A percentile compares a stretch with the other conserved stretches of the same genome.
These are phyloP conservation scores for Lepiota brunneoincarnata DNA, from an alignment of 768 basidiomycete species.

Conservation along the genomic window DNA sequence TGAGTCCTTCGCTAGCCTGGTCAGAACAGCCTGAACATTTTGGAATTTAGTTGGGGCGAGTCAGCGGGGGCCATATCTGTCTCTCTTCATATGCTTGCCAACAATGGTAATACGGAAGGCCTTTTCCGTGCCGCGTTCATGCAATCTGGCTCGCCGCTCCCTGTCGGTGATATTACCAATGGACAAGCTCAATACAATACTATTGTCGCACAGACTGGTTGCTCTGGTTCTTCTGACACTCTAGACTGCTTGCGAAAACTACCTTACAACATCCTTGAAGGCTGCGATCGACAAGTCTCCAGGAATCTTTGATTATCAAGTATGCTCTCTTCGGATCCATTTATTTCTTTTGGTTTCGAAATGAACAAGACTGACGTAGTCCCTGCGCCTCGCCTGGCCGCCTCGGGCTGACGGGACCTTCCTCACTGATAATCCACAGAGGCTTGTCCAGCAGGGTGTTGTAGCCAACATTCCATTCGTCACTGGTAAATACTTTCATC, in stretches of 20 bases:
- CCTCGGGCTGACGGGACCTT: slow-evolving; percentile 53
- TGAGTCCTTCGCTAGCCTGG: slow-evolving; percentile 17
- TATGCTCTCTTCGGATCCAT: slow-evolving; percentile 14
- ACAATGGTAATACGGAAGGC: slow-evolving; percentile 40
- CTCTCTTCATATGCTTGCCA: slow-evolving; percentile 46
- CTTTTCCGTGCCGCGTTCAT: slow-evolving; percentile 52
- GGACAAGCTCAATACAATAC: slow-evolving; percentile 38
- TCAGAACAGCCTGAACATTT: background rate
- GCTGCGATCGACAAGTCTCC: slow-evolving; percentile 42
- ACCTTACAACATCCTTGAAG: slow-evolving; percentile 34
- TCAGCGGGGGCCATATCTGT: slow-evolving; percentile 57
- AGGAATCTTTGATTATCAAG: slow-evolving; percentile 41
- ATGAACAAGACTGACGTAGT: slow-evolving; percentile 23
- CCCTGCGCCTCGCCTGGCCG: slow-evolving; percentile 40
- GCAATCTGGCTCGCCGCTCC: slow-evolving; percentile 48
- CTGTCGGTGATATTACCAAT: slow-evolving; percentile 40
- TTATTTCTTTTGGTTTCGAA: background rate
- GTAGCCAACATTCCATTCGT: slow-evolving; percentile 50
- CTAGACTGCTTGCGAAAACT: slow-evolving; percentile 42
- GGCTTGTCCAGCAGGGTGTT: slow-evolving; percentile 37
- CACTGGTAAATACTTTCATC: slow-evolving; percentile 13
- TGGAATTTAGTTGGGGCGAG: slow-evolving; percentile 43
- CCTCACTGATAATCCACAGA: slow-evolving; percentile 39
- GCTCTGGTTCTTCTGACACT: slow-evolving; percentile 36
- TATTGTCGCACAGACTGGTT: slow-evolving; percentile 39